Evolutionary conservation across 2,329 filamentous ascomycete genomes (phyloP), one percentile per base, ranked within the genome.

Genomic region (Trichoderma citrinoviride): DNA sequence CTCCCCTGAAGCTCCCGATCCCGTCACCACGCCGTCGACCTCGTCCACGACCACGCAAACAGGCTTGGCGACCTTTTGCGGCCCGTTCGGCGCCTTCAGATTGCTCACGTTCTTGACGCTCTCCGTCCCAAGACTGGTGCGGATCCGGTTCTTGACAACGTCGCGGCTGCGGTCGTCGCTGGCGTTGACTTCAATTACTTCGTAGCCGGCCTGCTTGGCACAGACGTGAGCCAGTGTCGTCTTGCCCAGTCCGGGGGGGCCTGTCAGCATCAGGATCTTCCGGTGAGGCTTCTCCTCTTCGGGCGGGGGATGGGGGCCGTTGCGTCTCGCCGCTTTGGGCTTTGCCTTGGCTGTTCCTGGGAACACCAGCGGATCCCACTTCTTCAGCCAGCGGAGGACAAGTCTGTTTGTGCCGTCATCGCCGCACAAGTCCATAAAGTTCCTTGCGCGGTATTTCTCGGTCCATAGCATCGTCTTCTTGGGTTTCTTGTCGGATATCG

Each of bases 151-250:
- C 74, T 91, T 95, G 41, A 99, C 95, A 1, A 99, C 92, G 72
- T 94, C 88, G 33, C 86, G 85, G 73, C 92, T 97, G 71, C 95
- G 85, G 74, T 99, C 96, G 73, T 99, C 95, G 71, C 94, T 98
- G 8, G 96, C 95, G 72, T 99, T 99, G 78, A 99, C 96, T 75
- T 99, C 95, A 73, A 98, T 85, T 1, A 96, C 91, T 72, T 98
- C 95, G 72, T 99, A 99, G 0, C 95, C 95, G 5, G 95, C 95
- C 77, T 99, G 95, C 70, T 84, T 89, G 0, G 96, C 96, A 74
- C 95, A 98, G 0, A 99, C 95, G 77, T 99, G 95, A 1, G 95
- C 95, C 54, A 99, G 77, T 0, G 95, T 99, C 0, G 95, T 99
- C 80, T 99, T 99, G 29, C 95, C 95, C 12, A 99, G 81, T 2